Evolutionary conservation across 306 rosid species (phyloP).

Genomic region (Pterocarpus macrocarpus): DNA sequence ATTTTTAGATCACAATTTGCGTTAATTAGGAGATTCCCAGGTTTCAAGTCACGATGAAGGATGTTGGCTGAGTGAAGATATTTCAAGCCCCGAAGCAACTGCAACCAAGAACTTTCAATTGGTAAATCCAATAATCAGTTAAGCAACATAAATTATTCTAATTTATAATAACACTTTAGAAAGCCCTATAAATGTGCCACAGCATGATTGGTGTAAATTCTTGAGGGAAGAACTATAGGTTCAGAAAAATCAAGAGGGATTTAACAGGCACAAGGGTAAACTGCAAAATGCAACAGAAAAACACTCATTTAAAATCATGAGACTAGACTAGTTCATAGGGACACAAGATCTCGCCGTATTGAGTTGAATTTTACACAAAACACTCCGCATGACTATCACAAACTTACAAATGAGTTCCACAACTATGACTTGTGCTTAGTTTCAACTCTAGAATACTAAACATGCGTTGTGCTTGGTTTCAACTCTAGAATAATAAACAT

Average conservation of each 20-base stretch:
- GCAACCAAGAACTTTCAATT: slow-evolving; percentile 48
- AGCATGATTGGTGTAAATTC: slow-evolving; percentile 11
- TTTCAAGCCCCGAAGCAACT: slow-evolving; percentile 94
- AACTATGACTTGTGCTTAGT: not conserved
- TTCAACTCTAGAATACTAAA: slow-evolving; percentile 36
- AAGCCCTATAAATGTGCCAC: slow-evolving; percentile 12
- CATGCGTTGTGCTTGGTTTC: slow-evolving; percentile 13
- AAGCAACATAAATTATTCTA: slow-evolving; percentile 27
- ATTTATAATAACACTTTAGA: not conserved
- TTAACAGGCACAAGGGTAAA: slow-evolving; percentile 28
- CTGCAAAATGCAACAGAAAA: slow-evolving; percentile 20
- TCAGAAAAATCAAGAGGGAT: not conserved
- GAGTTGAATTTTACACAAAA: not conserved
- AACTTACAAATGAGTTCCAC: slow-evolving; percentile 23
- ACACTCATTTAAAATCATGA: slow-evolving; percentile 20
- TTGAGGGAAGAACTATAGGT: slow-evolving; percentile 13
- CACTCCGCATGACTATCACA: slow-evolving; percentile 12
- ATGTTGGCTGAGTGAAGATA: slow-evolving; percentile 97
- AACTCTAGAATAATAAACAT: slow-evolving; percentile 33
- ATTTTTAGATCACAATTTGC: slow-evolving; percentile 96
- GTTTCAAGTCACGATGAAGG: slow-evolving; percentile 95
- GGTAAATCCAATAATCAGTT: slow-evolving; percentile 41
- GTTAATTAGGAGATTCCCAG: slow-evolving; percentile 91
- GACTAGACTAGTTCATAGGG: not conserved
- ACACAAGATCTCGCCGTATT: not conserved